Evolutionary conservation across 2,329 filamentous ascomycete species (phyloP).

Genomic region (Xylariaceae sp.): DNA sequence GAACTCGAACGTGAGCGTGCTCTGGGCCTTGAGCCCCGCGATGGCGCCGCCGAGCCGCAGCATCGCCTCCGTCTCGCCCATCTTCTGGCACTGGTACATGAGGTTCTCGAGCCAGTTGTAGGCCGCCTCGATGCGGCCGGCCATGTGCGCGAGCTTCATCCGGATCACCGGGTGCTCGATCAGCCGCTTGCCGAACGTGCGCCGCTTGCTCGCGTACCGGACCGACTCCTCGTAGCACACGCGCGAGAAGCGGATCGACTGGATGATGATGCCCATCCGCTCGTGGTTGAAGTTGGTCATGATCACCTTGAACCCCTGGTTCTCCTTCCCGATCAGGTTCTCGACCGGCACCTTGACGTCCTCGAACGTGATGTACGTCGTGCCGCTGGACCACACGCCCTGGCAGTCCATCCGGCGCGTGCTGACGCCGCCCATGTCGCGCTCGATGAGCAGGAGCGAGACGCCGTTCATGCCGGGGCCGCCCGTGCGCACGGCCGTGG

Average conservation of each 20-base stretch:
- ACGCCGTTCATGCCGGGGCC: constrained; percentile 89
- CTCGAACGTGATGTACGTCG: constrained; percentile 96
- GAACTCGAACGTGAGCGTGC: constrained; percentile 93
- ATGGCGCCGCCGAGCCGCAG: constrained; percentile 91
- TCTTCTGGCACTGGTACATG: constrained; percentile 86
- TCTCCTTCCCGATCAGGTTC: constrained; percentile 95
- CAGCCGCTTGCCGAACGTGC: constrained; percentile 92
- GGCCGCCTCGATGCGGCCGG: constrained; percentile 92
- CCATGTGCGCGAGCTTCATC: constrained; percentile 97
- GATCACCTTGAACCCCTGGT: constrained; percentile 97
- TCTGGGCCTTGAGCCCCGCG: constrained; percentile 87
- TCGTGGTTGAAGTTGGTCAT: constrained; percentile 99
- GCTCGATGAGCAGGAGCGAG: constrained; percentile 86
- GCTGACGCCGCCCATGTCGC: constrained; percentile 74
- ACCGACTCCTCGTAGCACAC: constrained; percentile 96
- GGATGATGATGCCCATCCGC: constrained; percentile 97
- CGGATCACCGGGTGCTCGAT: constrained; percentile 97
- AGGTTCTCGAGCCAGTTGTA: constrained; percentile 96
- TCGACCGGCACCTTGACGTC: constrained; percentile 99
- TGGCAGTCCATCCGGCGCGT: constrained; percentile 98
- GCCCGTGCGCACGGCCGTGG: constrained; percentile 87
- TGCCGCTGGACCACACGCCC: constrained; percentile 91
- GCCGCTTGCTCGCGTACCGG: constrained; percentile 95
- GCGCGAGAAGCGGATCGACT: constrained; percentile 88
- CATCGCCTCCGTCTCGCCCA: constrained; percentile 95